Percentiles rank a stretch among this genome's conserved stretches.
Evolutionary conservation across 345 rosid species (phyloP).

Genomic region (Aethionema arabicum): DNA sequence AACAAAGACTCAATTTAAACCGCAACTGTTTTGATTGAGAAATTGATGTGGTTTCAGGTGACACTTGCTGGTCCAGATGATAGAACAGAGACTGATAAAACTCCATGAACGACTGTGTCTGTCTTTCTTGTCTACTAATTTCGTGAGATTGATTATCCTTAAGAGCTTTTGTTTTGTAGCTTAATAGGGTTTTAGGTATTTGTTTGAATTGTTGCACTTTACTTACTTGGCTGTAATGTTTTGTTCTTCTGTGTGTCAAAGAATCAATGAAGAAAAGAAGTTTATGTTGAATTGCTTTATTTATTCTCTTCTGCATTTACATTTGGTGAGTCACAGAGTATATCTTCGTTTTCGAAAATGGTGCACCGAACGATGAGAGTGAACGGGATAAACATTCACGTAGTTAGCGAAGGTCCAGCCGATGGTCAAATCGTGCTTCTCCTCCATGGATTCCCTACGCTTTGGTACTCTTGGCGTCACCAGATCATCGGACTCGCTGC

Average conservation of each 20-base stretch:
- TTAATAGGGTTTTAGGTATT: slow-evolving; percentile 21
- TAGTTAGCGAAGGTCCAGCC: slow-evolving; percentile 53
- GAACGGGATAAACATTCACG: slow-evolving; percentile 68
- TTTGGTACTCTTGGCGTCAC: slow-evolving; percentile 42
- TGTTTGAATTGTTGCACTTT: slow-evolving; percentile 28
- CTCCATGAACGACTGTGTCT: too few species aligned
- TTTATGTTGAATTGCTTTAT: slow-evolving; percentile 17
- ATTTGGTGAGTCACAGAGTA: too few species aligned
- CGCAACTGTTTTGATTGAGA: slow-evolving; percentile 14
- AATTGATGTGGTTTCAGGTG: slow-evolving; percentile 32
- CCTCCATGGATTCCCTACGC: slow-evolving; percentile 40
- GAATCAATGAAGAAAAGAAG: background rate
- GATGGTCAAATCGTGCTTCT: slow-evolving; percentile 33
- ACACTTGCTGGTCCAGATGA: slow-evolving; percentile 42
- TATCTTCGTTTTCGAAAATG: slow-evolving; percentile 25
- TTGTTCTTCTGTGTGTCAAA: slow-evolving; percentile 26
- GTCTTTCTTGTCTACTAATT: slow-evolving; percentile 5
- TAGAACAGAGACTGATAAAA: slow-evolving; percentile 31
- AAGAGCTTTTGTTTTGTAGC: slow-evolving; percentile 32
- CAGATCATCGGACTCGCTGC: slow-evolving; percentile 37
- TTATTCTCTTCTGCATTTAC: too few species aligned
- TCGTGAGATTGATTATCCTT: slow-evolving; percentile 19
- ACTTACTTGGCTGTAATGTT: background rate
- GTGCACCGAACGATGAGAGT: slow-evolving; percentile 50
- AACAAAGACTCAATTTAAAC: slow-evolving; percentile 11